A percentile compares a stretch with the other conserved stretches of the same genome.
Conservation (phyloP, 2,329 filamentous ascomycete species). For the Alternaria ventricosa region DNA sequence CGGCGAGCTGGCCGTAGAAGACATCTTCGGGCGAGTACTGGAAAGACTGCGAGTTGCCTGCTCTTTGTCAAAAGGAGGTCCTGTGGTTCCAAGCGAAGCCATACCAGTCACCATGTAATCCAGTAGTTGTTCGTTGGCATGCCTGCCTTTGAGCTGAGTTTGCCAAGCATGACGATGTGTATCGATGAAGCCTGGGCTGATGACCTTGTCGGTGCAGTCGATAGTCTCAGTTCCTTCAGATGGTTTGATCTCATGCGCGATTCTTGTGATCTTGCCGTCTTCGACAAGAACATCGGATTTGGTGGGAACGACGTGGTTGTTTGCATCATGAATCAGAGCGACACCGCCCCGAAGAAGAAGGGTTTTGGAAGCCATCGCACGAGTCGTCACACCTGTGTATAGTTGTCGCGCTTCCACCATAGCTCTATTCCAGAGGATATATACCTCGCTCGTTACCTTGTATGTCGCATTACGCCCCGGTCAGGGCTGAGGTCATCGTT, state of each 20-base stretch:
- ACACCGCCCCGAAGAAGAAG: slow-evolving; percentile 48
- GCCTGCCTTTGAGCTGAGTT: slow-evolving; percentile 62
- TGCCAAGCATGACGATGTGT: slow-evolving; percentile 61
- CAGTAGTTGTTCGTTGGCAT: slow-evolving; percentile 56
- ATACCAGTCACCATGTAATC: slow-evolving; percentile 52
- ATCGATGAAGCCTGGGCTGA: slow-evolving; percentile 61
- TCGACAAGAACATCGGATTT: slow-evolving; percentile 43
- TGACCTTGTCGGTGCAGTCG: slow-evolving; percentile 60
- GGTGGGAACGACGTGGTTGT: slow-evolving; percentile 41
- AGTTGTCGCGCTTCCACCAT: not conserved
- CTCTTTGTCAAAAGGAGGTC: not conserved
- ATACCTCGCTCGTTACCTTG: not conserved
- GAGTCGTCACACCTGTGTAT: not conserved
- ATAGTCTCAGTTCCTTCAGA: slow-evolving; percentile 49
- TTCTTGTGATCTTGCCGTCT: slow-evolving; percentile 44
- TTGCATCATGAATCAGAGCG: slow-evolving; percentile 45
- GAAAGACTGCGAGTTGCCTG: slow-evolving; percentile 49
- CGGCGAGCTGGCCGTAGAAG: slow-evolving; percentile 43
- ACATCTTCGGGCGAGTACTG: slow-evolving; percentile 34
- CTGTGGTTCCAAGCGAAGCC: not conserved
- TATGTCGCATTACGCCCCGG: not conserved
- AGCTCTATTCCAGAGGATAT: not conserved
- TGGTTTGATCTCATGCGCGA: slow-evolving; percentile 36
- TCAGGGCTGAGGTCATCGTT: not conserved
- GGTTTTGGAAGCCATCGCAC: not conserved